A percentile compares a stretch with the other conserved stretches of the same genome.
These are phyloP conservation scores for Camellia lanceoleosa DNA, from an alignment of 148 eudicot species.

Conservation along the genomic window DNA sequence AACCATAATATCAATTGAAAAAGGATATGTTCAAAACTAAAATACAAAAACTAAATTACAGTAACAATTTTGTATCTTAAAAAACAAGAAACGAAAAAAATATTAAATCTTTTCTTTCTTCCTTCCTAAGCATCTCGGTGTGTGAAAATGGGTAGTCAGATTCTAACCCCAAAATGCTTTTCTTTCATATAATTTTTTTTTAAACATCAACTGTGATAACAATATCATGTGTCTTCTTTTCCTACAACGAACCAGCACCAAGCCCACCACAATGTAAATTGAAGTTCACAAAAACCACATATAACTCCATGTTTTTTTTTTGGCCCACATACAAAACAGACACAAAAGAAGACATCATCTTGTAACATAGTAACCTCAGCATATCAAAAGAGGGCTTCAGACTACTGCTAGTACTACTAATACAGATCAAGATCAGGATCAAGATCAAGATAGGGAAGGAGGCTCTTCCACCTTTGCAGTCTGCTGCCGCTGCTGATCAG, in stretches of 20 bases:
- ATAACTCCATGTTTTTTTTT: background rate
- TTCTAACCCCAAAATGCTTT: too few species aligned
- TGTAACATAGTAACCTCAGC: background rate
- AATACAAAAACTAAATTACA: too few species aligned
- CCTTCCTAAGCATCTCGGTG: too few species aligned
- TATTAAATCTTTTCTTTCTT: too few species aligned
- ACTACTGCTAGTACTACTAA: background rate
- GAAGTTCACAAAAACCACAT: conserved; percentile 6
- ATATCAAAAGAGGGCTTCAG: background rate
- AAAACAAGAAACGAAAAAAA: too few species aligned
- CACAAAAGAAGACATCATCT: background rate
- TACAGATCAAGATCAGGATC: background rate
- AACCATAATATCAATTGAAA: too few species aligned
- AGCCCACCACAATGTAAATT: background rate
- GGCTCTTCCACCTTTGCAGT: conserved; percentile 19
- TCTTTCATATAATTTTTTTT: too few species aligned
- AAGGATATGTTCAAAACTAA: too few species aligned
- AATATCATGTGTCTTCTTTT: background rate
- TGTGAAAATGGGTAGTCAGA: too few species aligned
- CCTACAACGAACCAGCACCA: background rate
- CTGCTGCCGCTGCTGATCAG: background rate
- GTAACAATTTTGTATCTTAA: too few species aligned
- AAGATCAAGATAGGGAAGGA: background rate
- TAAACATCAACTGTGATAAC: too few species aligned
- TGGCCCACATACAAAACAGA: background rate